A percentile compares a stretch with the other conserved stretches of the same genome.
phyloP scores from a whole-genome alignment of 805 yeast species.

The Grigorovia jiainica region DNA sequence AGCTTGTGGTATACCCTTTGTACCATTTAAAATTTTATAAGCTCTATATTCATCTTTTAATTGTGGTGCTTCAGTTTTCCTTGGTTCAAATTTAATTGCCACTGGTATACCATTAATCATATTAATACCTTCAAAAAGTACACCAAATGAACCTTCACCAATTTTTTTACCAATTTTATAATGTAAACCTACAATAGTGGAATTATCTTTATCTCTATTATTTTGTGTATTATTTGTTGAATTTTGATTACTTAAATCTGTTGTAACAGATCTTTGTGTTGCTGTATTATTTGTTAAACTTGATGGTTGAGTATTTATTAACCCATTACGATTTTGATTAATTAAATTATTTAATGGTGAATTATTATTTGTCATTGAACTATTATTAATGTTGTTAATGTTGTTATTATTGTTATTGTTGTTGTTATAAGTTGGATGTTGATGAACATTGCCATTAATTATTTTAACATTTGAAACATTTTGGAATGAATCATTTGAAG shows the following conservation, averaged over 20 bases:
- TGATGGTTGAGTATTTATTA: constrained; percentile 2
- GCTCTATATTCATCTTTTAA: constrained; percentile 92
- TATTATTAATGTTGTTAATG: not conserved
- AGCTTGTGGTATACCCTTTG: constrained; percentile 87
- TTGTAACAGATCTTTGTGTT: not conserved
- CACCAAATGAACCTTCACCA: constrained; percentile 98
- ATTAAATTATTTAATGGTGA: not conserved
- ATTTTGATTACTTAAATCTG: not conserved
- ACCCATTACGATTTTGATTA: not conserved
- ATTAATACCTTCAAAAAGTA: constrained; percentile 91
- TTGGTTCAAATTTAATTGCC: constrained; percentile 94
- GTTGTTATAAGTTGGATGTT: constrained; percentile 1
- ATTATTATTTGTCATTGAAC: not conserved
- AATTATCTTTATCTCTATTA: constrained; percentile 5
- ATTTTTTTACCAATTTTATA: constrained; percentile 95
- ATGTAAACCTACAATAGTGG: constrained; percentile 72
- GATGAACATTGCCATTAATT: constrained; percentile 9
- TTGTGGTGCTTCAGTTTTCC: constrained; percentile 96
- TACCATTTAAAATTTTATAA: constrained; percentile 77
- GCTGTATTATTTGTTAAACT: constrained; percentile 1
- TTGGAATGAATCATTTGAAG: constrained; percentile 6
- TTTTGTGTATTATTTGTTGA: not conserved
- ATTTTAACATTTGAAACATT: constrained; percentile 8
- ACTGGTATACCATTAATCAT: constrained; percentile 86
- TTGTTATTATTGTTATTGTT: not conserved